These are phyloP conservation scores for Raffaelea ambrosiae DNA, from an alignment of 2,329 filamentous ascomycete genomes.

Conservation along the genomic window DNA sequence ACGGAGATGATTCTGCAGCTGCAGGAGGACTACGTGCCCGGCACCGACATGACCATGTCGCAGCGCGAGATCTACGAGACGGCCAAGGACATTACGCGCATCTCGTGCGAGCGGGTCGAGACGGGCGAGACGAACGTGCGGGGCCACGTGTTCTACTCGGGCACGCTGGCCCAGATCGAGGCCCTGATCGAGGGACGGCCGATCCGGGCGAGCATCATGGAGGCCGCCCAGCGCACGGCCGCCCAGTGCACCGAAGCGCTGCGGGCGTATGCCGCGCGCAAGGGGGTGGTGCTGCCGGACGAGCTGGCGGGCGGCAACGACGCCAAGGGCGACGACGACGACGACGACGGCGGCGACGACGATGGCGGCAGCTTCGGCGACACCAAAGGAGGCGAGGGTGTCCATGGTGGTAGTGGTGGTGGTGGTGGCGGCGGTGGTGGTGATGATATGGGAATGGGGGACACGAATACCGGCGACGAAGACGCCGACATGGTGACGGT, in stretches of 20 bases:
- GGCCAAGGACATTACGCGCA: background rate
- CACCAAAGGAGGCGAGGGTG: no score
- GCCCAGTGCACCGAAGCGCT: slow-evolving; percentile 2
- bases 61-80: slow-evolving; percentile 14
- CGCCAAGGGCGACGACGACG: background rate
- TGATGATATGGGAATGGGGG: no score
- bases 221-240: background rate
- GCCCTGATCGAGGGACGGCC: slow-evolving; percentile 8
- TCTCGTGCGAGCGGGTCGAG: slow-evolving; percentile 10
- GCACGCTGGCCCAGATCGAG: slow-evolving; percentile 11
- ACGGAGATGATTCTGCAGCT: slow-evolving; percentile 14
- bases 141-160: slow-evolving; percentile 10
- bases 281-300: slow-evolving; percentile 3
- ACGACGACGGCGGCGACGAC: background rate
- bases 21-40: slow-evolving; percentile 11
- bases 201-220: slow-evolving; percentile 5
- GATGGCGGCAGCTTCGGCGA: background rate
- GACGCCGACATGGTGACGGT: no score
- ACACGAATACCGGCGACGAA: no score
- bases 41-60: slow-evolving; percentile 9
- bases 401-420: no score
- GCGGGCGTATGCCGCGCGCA: background rate
- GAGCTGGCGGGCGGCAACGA: background rate
- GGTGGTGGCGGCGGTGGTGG: no score
- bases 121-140: slow-evolving; percentile 15